Conservation (phyloP, 73 alveolate genomes). For the Blepharisma stoltei region DNA sequence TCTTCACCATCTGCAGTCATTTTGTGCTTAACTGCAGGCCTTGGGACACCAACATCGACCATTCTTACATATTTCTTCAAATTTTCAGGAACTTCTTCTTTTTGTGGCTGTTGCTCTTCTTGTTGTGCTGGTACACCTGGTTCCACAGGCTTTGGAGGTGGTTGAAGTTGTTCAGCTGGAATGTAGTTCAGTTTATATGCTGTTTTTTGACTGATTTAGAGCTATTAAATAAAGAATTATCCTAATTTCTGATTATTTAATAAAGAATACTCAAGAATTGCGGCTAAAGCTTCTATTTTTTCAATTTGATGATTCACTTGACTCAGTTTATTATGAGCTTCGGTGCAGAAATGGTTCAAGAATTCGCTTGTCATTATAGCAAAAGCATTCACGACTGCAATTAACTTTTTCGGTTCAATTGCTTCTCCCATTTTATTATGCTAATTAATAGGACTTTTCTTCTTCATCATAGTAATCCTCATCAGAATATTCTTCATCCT, state of each 20-base stretch:
- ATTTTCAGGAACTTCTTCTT: constrained; percentile 14
- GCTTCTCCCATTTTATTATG: neutral
- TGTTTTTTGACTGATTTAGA: too few relatives aligned
- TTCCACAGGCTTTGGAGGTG: neutral
- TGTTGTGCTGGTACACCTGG: neutral
- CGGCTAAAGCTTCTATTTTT: constrained; percentile 7
- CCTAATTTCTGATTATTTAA: too few relatives aligned
- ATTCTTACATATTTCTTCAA: neutral
- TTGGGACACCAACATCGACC: constrained; percentile 17
- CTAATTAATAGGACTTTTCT: too few relatives aligned
- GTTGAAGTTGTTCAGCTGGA: neutral
- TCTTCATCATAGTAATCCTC: neutral
- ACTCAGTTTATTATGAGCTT: constrained; percentile 5
- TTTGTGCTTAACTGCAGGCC: constrained; percentile 25
- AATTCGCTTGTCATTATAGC: constrained; percentile 5
- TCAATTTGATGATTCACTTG: constrained; percentile 26
- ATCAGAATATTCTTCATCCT: constrained; percentile 18
- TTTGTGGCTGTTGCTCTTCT: constrained; percentile 10
- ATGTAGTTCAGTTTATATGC: constrained; percentile 10
- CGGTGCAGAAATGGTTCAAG: constrained; percentile 10
- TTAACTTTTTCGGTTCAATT: neutral
- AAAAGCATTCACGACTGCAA: constrained; percentile 15
- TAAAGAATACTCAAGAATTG: constrained; percentile 19
- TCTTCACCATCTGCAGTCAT: constrained; percentile 23
- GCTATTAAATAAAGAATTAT: too few relatives aligned